Percentiles rank a stretch among this genome's conserved stretches.
Evolutionary conservation across 2,329 filamentous ascomycete species (phyloP).

Genomic region (Curvularia sp.): DNA sequence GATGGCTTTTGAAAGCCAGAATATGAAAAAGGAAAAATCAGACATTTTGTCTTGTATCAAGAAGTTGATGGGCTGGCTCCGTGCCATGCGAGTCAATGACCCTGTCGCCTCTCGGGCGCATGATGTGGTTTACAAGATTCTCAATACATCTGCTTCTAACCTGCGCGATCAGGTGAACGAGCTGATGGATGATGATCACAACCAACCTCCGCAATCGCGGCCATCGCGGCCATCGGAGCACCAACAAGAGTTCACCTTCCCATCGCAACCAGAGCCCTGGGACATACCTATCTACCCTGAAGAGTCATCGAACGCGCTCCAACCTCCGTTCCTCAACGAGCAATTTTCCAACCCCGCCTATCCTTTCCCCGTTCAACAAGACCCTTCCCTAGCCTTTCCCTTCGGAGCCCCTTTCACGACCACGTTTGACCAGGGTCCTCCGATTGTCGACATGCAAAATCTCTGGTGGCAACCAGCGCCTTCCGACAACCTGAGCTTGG

Average conservation of each 20-base stretch:
- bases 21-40: slow-evolving; percentile 35
- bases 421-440: slow-evolving; percentile 28
- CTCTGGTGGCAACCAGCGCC: slow-evolving; percentile 16
- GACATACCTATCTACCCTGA: neutral
- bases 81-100: slow-evolving; percentile 38
- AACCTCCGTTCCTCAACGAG: neutral
- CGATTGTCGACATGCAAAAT: slow-evolving; percentile 21
- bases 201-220: neutral
- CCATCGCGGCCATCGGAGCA: neutral
- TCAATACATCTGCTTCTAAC: slow-evolving; percentile 22
- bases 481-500: neutral
- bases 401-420: slow-evolving; percentile 36
- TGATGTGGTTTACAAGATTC: slow-evolving; percentile 23
- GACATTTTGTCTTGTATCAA: slow-evolving; percentile 40
- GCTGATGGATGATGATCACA: slow-evolving; percentile 11
- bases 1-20: slow-evolving; percentile 39
- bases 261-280: slow-evolving; percentile 1
- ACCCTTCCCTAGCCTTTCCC: slow-evolving; percentile 3
- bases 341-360: slow-evolving; percentile 1
- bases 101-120: slow-evolving; percentile 44
- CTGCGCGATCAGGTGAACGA: slow-evolving; percentile 25
- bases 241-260: neutral
- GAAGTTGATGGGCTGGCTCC: slow-evolving; percentile 47
- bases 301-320: neutral
- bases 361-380: neutral